Evolutionary conservation across 1,284 basidiomycete species (phyloP), one percentile per base, ranked within the genome.

Genomic region (Tilletia horrida): DNA sequence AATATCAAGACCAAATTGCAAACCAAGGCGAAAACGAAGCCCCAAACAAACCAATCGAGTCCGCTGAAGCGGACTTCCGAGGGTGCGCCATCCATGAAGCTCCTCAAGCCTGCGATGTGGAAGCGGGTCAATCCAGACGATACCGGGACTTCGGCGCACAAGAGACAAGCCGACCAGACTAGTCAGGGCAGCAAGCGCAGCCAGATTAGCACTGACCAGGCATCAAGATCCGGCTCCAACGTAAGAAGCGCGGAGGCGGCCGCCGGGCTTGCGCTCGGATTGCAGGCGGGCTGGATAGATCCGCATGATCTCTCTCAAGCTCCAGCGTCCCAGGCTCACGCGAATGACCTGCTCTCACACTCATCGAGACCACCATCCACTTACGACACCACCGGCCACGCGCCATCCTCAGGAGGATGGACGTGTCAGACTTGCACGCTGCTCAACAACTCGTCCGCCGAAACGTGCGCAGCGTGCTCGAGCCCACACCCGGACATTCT

Each of bases 401-500:
- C 35, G 35, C 4, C 35, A 40, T 6, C n/a, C 4, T 57, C 52
- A 9, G 27, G 55, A 2, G n/a, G 27, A 25, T 68, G 64, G 67
- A 57, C 50, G 29, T 68, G 67, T 31, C 64, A 68, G 44, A 29
- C 57, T 9, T 68, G 69, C 29, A 64, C 69, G 2, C 40, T 67
- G n/a, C 35, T 27, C 29, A 65, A 65, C 21, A n/a, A 3, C 16
- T 4, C 50, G 11, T 3, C 18, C 2, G 13, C 64, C 6, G 31
- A 44, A 3, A n/a, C 43, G 6, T 68, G 67, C 42, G 52, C 14
- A 3, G 64, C 55, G 1, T 68, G 66, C 43, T 59, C 55, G 27
- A 29, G 25, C 16, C 55, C 55, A 16, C 55, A 59, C n/a, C 55
- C 55, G 13, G 27, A 18, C 25, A 16, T 59, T 29, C 55, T 59